Evolutionary conservation across 768 basidiomycete species (phyloP), one percentile per base, ranked within the genome.

Genomic region (Cyclocybe cylindracea): DNA sequence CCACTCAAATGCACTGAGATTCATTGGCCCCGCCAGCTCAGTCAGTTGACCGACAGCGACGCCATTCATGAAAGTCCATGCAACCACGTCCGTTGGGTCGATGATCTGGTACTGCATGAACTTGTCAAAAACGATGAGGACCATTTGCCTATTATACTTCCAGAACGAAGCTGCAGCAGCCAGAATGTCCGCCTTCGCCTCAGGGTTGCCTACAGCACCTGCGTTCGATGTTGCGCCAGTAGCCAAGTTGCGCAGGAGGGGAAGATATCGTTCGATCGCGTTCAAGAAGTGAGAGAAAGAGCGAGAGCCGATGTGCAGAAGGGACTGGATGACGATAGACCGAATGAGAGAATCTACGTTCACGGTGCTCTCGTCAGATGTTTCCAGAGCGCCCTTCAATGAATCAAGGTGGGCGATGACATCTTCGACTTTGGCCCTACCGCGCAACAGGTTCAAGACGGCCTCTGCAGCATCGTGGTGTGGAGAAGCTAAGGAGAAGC

Each of bases 241-340:
- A 0, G 88, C 77, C 38, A 91, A 74, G 36, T 75, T 78, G 13
- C 87, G 88, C 14, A 94, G 75, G 4, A 94, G 75, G 4, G 82
- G 81, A 1, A 95, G 83, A 63, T 95, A 98, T 13, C 97, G 87
- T 65, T 99, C 97, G 58, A 98, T 93, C 3, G 94, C 95, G 63
- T 98, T 98, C 58, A 98, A 83, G 60, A 98, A 87, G 70, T 99
- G 97, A 0, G 95, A 98, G 77, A 99, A 98, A 3, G 95, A 97
- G 11, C 97, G 86, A 2, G 91, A 85, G 46, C 97, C 97, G 53
- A 98, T 89, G 65, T 91, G 85, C 5, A 98, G 79, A 4, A 98
- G 79, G 10, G 91, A 92, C 60, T 98, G 94, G 42, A 92, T 78
- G 13, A 90, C 78, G 58, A 98, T 88, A 29, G 89, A 86, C 18